Conservation (phyloP, 2,329 filamentous ascomycete genomes). For the Clonostachys rhizophaga region DNA sequence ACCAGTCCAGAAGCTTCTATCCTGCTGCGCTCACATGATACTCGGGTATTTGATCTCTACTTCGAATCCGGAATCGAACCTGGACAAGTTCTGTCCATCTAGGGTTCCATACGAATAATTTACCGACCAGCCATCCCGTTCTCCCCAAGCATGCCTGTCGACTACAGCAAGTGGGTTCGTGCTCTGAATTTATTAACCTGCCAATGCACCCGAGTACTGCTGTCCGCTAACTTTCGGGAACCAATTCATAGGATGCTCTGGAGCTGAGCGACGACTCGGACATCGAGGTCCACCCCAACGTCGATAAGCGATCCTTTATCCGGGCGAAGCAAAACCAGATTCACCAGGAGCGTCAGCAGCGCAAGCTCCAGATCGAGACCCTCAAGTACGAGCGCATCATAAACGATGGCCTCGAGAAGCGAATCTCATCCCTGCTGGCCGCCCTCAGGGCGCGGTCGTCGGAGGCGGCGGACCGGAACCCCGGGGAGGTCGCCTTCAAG, state of each 20-base stretch:
- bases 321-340: conserved; percentile 97
- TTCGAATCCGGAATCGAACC: no score
- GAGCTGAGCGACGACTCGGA: conserved; percentile 98
- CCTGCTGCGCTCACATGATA: no score
- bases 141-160: conserved; percentile 36
- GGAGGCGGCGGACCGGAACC: conserved; percentile 59
- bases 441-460: conserved; percentile 70
- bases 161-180: conserved; percentile 67
- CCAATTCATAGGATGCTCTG: conserved; percentile 62
- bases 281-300: conserved; percentile 96
- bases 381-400: conserved; percentile 89
- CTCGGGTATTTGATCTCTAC: no score
- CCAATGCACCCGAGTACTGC: neutral
- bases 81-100: no score
- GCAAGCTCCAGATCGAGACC: conserved; percentile 84
- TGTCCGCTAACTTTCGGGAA: neutral
- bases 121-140: no score
- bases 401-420: conserved; percentile 83
- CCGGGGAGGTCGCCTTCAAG: conserved; percentile 83
- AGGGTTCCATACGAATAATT: no score
- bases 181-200: neutral
- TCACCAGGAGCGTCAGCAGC: conserved; percentile 81
- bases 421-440: conserved; percentile 74
- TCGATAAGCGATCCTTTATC: conserved; percentile 98
- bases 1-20: no score